Evolutionary conservation across 1,139 yeast genomes (phyloP).

Genomic region (Scheffersomyces lignicola): DNA sequence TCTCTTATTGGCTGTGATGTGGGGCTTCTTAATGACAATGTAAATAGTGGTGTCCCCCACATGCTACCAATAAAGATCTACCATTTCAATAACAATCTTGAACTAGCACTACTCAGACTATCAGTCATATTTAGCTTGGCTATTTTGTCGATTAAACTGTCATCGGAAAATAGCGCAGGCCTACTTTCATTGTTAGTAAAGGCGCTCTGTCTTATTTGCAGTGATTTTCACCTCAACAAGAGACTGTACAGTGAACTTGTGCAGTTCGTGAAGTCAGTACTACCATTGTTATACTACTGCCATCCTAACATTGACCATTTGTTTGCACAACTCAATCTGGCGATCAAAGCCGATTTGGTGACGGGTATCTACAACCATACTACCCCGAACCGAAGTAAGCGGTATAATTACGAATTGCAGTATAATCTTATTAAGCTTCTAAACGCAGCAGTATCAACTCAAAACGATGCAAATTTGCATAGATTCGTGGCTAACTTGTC

Average conservation of each 20-base stretch:
- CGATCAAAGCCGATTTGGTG: too few species aligned
- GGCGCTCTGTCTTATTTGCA: slow-evolving; percentile 14
- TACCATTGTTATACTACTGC: slow-evolving; percentile 2
- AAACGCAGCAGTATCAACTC: slow-evolving; percentile 7
- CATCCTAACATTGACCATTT: too few species aligned
- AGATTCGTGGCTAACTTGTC: slow-evolving; percentile 5
- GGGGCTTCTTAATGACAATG: neutral
- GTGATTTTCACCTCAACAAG: slow-evolving; percentile 18
- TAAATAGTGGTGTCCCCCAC: neutral
- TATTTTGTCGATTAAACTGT: too few species aligned
- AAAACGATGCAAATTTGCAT: neutral
- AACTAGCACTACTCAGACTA: slow-evolving; percentile 12
- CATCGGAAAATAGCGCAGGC: too few species aligned
- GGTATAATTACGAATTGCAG: slow-evolving; percentile 12
- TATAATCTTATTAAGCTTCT: slow-evolving; percentile 11
- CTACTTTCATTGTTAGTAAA: too few species aligned
- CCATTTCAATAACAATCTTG: slow-evolving; percentile 10
- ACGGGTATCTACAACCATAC: slow-evolving; percentile 4
- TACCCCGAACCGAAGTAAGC: slow-evolving; percentile 3
- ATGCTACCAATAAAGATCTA: slow-evolving; percentile 13
- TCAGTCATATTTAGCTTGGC: slow-evolving; percentile 11
- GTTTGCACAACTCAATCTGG: too few species aligned
- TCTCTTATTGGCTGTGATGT: slow-evolving; percentile 2
- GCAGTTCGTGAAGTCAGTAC: slow-evolving; percentile 10
- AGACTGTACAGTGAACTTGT: slow-evolving; percentile 10